Percentiles rank a stretch among this genome's conserved stretches.
Conservation (phyloP, 495 filamentous ascomycete species). For the Aspergillus cristatus region DNA sequence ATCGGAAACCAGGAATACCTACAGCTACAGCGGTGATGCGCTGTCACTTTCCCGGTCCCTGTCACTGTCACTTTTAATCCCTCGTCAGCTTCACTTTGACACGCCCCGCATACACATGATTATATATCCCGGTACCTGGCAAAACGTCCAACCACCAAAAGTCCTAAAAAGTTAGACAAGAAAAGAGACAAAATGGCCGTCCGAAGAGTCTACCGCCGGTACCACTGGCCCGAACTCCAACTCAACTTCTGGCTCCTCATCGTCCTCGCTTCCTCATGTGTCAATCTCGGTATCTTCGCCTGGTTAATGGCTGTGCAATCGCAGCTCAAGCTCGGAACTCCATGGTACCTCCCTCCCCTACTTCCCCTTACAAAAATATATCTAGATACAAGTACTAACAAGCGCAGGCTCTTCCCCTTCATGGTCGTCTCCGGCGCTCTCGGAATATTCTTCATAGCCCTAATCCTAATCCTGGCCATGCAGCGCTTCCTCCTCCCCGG, state of each 20-base stretch:
- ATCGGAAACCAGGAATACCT: too few species aligned
- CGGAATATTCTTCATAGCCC: conserved; percentile 61
- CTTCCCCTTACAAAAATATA: background rate
- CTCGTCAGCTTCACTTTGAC: too few species aligned
- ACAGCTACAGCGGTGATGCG: conserved; percentile 10
- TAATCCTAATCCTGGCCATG: conserved; percentile 62
- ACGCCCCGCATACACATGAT: background rate
- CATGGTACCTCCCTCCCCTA: conserved; percentile 57
- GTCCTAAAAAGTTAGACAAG: conserved; percentile 1
- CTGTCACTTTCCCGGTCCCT: conserved; percentile 5
- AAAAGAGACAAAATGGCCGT: conserved; percentile 12
- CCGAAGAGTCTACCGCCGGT: conserved; percentile 35
- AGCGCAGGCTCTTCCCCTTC: conserved; percentile 76
- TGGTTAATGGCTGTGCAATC: conserved; percentile 76
- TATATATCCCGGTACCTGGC: background rate
- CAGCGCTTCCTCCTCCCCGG: conserved; percentile 77
- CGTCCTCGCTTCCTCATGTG: conserved; percentile 68
- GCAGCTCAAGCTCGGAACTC: conserved; percentile 57
- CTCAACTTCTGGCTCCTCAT: conserved; percentile 89
- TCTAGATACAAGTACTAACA: conserved; percentile 3
- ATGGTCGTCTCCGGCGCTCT: conserved; percentile 66
- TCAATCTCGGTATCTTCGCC: conserved; percentile 78
- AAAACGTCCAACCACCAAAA: background rate
- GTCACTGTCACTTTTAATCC: too few species aligned
- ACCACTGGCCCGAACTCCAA: conserved; percentile 90